phyloP scores from a whole-genome alignment of 2,329 filamentous ascomycete species.

The Ascochyta viciae-villosae region DNA sequence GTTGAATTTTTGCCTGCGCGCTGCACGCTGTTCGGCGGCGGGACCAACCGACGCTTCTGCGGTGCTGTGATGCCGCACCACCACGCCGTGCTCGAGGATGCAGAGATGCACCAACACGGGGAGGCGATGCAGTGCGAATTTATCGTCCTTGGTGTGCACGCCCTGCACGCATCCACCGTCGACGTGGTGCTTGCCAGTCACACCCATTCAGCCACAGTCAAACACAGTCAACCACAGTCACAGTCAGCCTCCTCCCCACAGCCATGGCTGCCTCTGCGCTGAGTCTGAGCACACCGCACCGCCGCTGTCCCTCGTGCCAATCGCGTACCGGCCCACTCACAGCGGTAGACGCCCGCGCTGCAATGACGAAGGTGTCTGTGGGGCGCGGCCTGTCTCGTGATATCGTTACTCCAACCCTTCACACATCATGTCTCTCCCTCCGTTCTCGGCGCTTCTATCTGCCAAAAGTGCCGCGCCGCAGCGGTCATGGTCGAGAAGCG shows the following conservation, averaged over 20 bases:
- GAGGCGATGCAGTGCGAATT: neutral
- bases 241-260: neutral
- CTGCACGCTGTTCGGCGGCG: constrained; percentile 6
- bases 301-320: neutral
- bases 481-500: constrained; percentile 11
- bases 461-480: constrained; percentile 8
- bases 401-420: constrained; percentile 3
- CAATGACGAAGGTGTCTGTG: constrained; percentile 15
- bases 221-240: too few relatives aligned
- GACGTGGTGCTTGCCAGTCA: neutral
- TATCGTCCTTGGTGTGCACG: neutral
- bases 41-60: neutral
- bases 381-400: constrained; percentile 16
- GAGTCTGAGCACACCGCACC: too few relatives aligned
- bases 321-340: constrained; percentile 32
- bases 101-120: neutral
- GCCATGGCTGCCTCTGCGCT: constrained; percentile 1
- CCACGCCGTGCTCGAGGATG: neutral
- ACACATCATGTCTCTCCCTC: constrained; percentile 3
- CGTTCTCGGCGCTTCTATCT: constrained; percentile 24
- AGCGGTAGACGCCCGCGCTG: constrained; percentile 10
- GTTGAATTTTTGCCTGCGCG: constrained; percentile 12
- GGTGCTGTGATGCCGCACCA: constrained; percentile 2
- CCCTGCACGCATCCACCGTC: neutral
- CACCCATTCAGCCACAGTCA: too few relatives aligned